Evolutionary conservation across 2,329 filamentous ascomycete species (phyloP), one percentile per base, ranked within the genome.

Genomic region (Exserohilum rostratum): DNA sequence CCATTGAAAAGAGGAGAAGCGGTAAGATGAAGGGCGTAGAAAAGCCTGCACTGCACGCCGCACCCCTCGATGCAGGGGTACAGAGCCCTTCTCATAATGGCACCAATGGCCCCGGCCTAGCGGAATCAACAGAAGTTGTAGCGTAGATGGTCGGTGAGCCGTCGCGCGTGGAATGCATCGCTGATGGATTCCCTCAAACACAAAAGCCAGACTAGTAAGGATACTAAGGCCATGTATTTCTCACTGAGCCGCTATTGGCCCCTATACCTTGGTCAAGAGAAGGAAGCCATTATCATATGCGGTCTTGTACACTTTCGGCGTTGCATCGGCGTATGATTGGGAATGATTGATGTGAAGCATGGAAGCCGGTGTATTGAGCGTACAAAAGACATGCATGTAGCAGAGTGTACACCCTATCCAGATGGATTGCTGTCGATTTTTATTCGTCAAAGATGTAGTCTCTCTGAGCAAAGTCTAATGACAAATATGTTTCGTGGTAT

Each of bases 1-100:
- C 90, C 15, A 76, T 98, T 37, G 85, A 89, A 60, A 83, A 84
- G 66, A 87, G 87, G 68, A 82, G 80, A 58, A 83, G 80, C 2
- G 90, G 85, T 13, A 78, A 78, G 40, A 83, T 79, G 70, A 74
- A 72, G 53, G 64, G 62, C 6, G 62, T 58, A 10, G 80, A 82
- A 44, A 90, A 90, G 69, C 95, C 95, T 13, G 93, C 95, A 3
- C 77, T 98, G 58, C 95, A 98, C 73, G 88, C 91, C 5, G 93
- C 90, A 20, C 91, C 93, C 1, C 77, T 98, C 39, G 90, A 96
- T 73, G 85, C 51, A 30, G 39, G 85, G 11, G 85, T 93, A 31
- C 65, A 70, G 18, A 77, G 72, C 49, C 75, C 75, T 39, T 64
- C 65, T 15, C 62, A 62, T 13, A 69, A 66, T 20, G 66, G 62